Evolutionary conservation across 2,329 filamentous ascomycete genomes (phyloP).

Genomic region (Ophiosphaerella korrae): DNA sequence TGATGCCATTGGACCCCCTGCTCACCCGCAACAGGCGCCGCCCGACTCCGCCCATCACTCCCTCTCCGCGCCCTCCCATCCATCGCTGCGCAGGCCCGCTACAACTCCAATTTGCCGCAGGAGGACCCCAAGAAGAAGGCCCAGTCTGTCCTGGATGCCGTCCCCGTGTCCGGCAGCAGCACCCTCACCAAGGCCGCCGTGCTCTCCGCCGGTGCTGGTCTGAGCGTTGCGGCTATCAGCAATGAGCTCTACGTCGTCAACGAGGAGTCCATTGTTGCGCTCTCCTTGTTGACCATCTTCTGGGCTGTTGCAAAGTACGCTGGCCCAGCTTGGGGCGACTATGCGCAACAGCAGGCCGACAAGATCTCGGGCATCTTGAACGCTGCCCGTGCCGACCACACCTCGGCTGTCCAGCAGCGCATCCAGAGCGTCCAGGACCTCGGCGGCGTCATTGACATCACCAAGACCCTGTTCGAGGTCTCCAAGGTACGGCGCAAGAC

Average conservation of each 20-base stretch:
- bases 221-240: conserved; percentile 94
- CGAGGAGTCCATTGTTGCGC: conserved; percentile 94
- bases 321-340: conserved; percentile 88
- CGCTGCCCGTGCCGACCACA: conserved; percentile 91
- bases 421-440: conserved; percentile 96
- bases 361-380: conserved; percentile 97
- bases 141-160: conserved; percentile 88
- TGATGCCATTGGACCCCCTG: conserved; percentile 49
- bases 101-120: conserved; percentile 76
- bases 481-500: conserved; percentile 76
- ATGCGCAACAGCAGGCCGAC: conserved; percentile 85
- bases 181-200: conserved; percentile 96
- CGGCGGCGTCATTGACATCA: conserved; percentile 91
- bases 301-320: conserved; percentile 89
- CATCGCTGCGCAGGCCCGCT: conserved; percentile 72
- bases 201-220: conserved; percentile 87
- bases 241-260: conserved; percentile 99
- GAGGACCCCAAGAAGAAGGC: conserved; percentile 97
- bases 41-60: conserved; percentile 79
- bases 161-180: conserved; percentile 91
- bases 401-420: conserved; percentile 89
- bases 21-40: conserved; percentile 69
- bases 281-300: conserved; percentile 94
- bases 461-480: conserved; percentile 95
- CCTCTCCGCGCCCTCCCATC: conserved; percentile 76